phyloP scores from a whole-genome alignment of 148 eudicot genomes.

The Cornus kousa region DNA sequence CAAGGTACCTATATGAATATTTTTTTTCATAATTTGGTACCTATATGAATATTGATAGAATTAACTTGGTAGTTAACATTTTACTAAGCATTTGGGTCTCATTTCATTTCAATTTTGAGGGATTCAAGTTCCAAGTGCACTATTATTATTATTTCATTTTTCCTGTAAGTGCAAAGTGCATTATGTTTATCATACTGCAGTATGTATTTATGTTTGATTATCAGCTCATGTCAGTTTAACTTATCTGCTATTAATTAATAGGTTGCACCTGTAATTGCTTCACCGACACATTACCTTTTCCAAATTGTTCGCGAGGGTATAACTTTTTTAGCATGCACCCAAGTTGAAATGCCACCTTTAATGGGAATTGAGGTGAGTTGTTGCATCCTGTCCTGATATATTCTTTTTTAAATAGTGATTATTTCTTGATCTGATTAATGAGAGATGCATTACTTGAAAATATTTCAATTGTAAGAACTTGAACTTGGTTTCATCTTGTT shows the following conservation, averaged over 20 bases:
- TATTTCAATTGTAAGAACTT: neutral
- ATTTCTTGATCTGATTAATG: neutral
- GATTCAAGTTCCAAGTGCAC: neutral
- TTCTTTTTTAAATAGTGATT: neutral
- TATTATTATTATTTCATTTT: too few relatives aligned
- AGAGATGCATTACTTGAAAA: neutral
- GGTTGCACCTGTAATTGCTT: constrained; percentile 82
- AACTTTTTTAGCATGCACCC: constrained; percentile 89
- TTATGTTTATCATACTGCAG: neutral
- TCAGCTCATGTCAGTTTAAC: neutral
- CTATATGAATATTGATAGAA: too few relatives aligned
- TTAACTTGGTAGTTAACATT: too few relatives aligned
- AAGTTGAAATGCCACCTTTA: constrained; percentile 97
- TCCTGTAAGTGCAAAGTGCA: too few relatives aligned
- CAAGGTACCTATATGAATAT: constrained; percentile 41
- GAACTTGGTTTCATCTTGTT: neutral
- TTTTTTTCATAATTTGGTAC: too few relatives aligned
- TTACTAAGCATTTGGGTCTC: neutral
- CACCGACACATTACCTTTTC: constrained; percentile 94
- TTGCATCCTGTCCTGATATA: neutral
- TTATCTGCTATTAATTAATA: constrained; percentile 28
- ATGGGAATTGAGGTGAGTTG: constrained; percentile 90
- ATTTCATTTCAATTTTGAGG: neutral
- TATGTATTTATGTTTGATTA: neutral
- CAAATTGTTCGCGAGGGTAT: constrained; percentile 89